phyloP scores from a whole-genome alignment of 2,329 filamentous ascomycete genomes.

The Penicillium crustosum region DNA sequence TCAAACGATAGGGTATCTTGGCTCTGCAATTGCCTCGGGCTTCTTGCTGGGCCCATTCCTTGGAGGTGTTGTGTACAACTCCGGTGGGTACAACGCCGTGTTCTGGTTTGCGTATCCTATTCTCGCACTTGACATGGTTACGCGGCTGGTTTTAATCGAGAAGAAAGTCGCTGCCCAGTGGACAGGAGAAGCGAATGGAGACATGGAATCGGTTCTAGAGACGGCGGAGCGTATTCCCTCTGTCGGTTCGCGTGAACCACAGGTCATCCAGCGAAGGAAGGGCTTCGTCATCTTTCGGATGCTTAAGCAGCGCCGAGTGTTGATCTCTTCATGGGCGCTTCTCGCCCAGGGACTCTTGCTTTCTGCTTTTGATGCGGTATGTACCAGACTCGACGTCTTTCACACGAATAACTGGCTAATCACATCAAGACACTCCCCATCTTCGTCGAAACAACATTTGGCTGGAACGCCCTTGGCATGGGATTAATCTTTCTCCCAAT shows the following conservation, averaged over 20 bases:
- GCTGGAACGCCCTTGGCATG: conserved; percentile 57
- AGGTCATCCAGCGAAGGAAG: not conserved
- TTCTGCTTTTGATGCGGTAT: conserved; percentile 53
- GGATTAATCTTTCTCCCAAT: conserved; percentile 60
- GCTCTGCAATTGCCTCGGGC: conserved; percentile 58
- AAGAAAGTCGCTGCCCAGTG: conserved; percentile 54
- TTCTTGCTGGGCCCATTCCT: conserved; percentile 58
- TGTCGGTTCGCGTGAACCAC: not conserved
- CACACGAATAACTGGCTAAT: not conserved
- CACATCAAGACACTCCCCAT: conserved; percentile 47
- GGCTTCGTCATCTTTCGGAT: conserved; percentile 23
- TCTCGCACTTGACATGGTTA: conserved; percentile 58
- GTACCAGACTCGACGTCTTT: conserved; percentile 13
- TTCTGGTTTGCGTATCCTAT: conserved; percentile 58
- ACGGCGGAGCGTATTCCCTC: not conserved
- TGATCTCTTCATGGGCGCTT: conserved; percentile 57
- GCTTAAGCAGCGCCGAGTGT: conserved; percentile 49
- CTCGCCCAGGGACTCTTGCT: conserved; percentile 52
- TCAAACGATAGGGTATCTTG: conserved; percentile 59
- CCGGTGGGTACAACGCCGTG: conserved; percentile 58
- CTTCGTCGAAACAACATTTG: conserved; percentile 55
- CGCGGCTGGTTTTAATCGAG: conserved; percentile 63
- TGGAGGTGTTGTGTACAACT: conserved; percentile 61
- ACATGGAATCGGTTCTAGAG: conserved; percentile 30
- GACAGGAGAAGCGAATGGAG: conserved; percentile 1